Conservation (phyloP, 805 yeast species). For the Candida railenensis region DNA sequence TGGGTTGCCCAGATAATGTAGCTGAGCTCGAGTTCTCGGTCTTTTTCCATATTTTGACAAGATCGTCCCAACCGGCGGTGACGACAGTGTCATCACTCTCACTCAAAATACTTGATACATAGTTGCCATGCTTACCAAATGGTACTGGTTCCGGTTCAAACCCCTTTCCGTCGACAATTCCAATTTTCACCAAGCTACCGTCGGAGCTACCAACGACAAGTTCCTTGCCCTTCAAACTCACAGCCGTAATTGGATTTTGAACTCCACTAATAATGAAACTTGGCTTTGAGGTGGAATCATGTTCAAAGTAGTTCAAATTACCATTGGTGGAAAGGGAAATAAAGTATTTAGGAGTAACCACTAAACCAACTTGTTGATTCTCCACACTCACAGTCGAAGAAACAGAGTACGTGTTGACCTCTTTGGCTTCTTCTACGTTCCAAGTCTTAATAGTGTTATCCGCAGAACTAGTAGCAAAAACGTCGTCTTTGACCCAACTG, state of each 20-base stretch:
- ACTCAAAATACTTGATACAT: conserved; percentile 52
- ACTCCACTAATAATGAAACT: conserved; percentile 63
- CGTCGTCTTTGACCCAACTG: conserved; percentile 58
- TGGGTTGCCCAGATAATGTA: conserved; percentile 33
- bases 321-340: conserved; percentile 74
- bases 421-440: conserved; percentile 42
- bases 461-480: conserved; percentile 80
- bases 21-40: conserved; percentile 11
- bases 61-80: conserved; percentile 91
- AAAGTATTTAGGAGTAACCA: conserved; percentile 57
- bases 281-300: conserved; percentile 33
- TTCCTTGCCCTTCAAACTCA: conserved; percentile 23
- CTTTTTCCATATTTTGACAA: conserved; percentile 44
- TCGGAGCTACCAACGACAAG: conserved; percentile 76
- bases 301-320: conserved; percentile 57
- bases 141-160: conserved; percentile 34
- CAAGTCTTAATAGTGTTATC: conserved; percentile 74
- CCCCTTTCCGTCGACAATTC: conserved; percentile 14
- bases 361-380: conserved; percentile 79
- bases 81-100: conserved; percentile 25
- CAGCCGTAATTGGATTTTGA: conserved; percentile 75
- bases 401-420: conserved; percentile 37
- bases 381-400: conserved; percentile 44
- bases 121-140: conserved; percentile 56
- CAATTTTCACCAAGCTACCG: conserved; percentile 72